These are phyloP conservation scores for Blumeriella jaapii DNA, from an alignment of 2,329 filamentous ascomycete species.

Conservation along the genomic window DNA sequence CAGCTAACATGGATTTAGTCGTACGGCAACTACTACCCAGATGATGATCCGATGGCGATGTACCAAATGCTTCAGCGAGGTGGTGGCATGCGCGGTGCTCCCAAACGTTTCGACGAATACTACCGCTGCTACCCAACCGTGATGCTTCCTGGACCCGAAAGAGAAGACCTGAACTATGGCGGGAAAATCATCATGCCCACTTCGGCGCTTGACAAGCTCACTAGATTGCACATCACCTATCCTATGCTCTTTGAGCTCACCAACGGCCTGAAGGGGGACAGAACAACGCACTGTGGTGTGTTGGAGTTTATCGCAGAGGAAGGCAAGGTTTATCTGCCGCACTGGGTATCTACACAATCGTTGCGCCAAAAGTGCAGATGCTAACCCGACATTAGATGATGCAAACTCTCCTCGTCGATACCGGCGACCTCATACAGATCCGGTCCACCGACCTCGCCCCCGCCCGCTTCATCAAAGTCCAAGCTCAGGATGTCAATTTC, in stretches of 20 bases:
- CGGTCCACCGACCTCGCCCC: slow-evolving; percentile 88
- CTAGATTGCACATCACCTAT: slow-evolving; percentile 90
- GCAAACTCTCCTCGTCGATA: slow-evolving; percentile 79
- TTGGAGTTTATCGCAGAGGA: slow-evolving; percentile 97
- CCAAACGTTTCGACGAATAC: slow-evolving; percentile 92
- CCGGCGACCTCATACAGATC: slow-evolving; percentile 88
- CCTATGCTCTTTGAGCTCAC: slow-evolving; percentile 94
- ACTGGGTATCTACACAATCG: too few species aligned
- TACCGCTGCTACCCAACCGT: slow-evolving; percentile 93
- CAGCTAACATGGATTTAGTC: slow-evolving; percentile 18
- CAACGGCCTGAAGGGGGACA: slow-evolving; percentile 70
- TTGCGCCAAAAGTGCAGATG: too few species aligned
- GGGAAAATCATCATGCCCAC: slow-evolving; percentile 98
- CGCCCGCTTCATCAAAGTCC: slow-evolving; percentile 88
- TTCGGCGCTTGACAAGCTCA: slow-evolving; percentile 92
- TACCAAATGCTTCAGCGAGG: slow-evolving; percentile 23
- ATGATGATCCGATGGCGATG: slow-evolving; percentile 24
- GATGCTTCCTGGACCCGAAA: slow-evolving; percentile 85
- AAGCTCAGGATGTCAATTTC: slow-evolving; percentile 86
- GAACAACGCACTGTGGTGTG: slow-evolving; percentile 84
- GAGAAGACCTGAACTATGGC: slow-evolving; percentile 85
- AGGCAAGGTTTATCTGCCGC: slow-evolving; percentile 88
- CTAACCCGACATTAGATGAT: slow-evolving; percentile 55
- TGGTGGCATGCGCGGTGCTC: slow-evolving; percentile 25
- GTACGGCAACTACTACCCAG: slow-evolving; percentile 20